These are phyloP conservation scores for Acanthamoeba royreba DNA, from an alignment of 208 protist genomes.

Conservation along the genomic window DNA sequence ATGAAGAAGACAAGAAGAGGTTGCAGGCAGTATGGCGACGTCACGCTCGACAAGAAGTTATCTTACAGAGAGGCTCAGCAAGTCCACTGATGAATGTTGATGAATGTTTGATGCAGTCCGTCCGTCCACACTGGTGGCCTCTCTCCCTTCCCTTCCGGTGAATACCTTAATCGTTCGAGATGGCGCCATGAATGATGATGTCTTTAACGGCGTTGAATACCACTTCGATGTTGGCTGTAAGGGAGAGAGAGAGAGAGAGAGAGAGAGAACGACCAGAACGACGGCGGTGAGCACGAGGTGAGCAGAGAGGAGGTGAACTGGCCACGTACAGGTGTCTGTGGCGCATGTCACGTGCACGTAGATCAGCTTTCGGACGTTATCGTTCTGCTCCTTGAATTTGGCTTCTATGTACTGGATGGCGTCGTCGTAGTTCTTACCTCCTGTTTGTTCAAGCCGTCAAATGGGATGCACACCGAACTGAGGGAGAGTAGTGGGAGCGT, in stretches of 20 bases:
- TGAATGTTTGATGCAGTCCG: no score
- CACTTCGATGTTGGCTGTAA: conserved; percentile 78
- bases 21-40: no score
- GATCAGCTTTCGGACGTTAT: conserved; percentile 59
- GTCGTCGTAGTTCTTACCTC: conserved; percentile 62
- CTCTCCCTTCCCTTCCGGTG: background rate
- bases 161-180: background rate
- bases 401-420: conserved; percentile 70
- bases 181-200: background rate
- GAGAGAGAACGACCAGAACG: no score
- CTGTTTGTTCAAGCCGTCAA: background rate
- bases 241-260: background rate
- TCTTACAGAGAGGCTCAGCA: no score
- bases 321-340: conserved; percentile 70
- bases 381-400: conserved; percentile 71
- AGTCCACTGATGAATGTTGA: no score
- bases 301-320: no score
- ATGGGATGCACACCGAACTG: background rate
- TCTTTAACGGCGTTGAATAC: conserved; percentile 76
- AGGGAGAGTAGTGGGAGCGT: conserved; percentile 55
- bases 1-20: no score
- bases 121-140: background rate
- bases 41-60: no score
- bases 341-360: conserved; percentile 80
- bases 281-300: no score